Evolutionary conservation across 164 flowering plant genomes (phyloP), one percentile per base, ranked within the genome.

Genomic region (Sextonia rubra): DNA sequence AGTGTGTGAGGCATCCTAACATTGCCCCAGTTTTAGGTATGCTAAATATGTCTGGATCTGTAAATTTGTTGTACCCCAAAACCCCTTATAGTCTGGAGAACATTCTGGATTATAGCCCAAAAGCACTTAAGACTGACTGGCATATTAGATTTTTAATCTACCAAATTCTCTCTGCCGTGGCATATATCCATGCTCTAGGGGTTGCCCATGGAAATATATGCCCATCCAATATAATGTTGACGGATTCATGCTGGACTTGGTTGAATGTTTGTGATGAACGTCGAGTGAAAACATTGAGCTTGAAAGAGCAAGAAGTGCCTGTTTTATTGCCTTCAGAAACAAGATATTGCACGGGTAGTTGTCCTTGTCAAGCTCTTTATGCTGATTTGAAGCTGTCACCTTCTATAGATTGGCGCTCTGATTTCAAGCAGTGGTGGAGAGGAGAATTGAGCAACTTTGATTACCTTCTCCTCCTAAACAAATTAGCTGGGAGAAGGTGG

Each of bases 401-500:
- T 7, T 64, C 85, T 37, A 64, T 75, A 66, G 93, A 91, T 76
- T 93, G 99, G 99, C 78, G 74, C 25, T 79, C 85, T 75, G 80
- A 74, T 66, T 93, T 95, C 82, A 68, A 81, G 74, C 77, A 72
- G 68, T 95, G 99, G 99, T 93, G 94, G 97, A 86, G 74, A 66
- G 97, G 99, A 74, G 97, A 91, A 77, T 67, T 95, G 73, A 90
- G 92, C 81, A 95, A 95, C 80, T 95, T 88, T 79, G 99, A 93
- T 64, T 95, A 95, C 83, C 85, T 95, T 30, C 96, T 95, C 32
- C 73, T 88, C 77, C 79, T 95, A 74, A 93, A 91, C 79, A 86
- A 80, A 80, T 79, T 95, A 72, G 98, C 98, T 62, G 99, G 98
- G 66, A 87, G 99, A 87, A 91, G 96, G 79, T 95, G 99, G 98